Base-by-base conservation (phyloP, 495 filamentous ascomycete species). In the Schizothecium vesticola region DNA sequence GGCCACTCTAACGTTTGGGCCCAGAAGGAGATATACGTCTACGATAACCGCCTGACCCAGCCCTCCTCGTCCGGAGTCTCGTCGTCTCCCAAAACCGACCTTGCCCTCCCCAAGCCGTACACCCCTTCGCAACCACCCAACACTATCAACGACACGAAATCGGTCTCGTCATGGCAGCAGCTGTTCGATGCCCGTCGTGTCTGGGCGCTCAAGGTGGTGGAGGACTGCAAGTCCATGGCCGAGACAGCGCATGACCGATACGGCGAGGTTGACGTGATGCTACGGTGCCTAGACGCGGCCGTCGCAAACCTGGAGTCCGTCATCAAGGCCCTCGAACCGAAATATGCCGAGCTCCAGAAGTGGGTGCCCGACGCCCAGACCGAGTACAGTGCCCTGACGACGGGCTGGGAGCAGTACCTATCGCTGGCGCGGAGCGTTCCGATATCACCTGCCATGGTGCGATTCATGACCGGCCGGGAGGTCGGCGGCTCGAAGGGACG, bases 1-100 rank as follows among this genome's bases (percentile, higher is more conserved):
- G 21, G 5, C 11, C 19, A 22, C n/a, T 62, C 72, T 75, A 56
- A 70, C 64, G 43, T 9, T 63, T 60, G 3, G 43, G n/a, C 58
- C 36, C 69, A 96, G 91, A 90, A 86, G 67, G 92, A 97, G 75
- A 88, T 97, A 68, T 96, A 91, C 72, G 86, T 97, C 36, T 97
- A 94, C 76, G 91, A 95, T 77, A 86, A 88, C 64, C 86, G 88
- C 70, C 86, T 88, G 72, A 85, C 89, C 25, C 80, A 86, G 21
- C 71, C 81, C 21, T 79, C 81, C 36, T 78, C 81, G 59, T 70
- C 78, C 57, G 74, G 74, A 33, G 71, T 79, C 68, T 71, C 77
- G 21, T 72, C 78, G 59, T 61, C 75, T 59, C 67, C 79, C 56
- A 80, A 85, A 64, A 81, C 85, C 71, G 82, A 85, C 66, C 75